phyloP scores from a whole-genome alignment of 805 yeast genomes.

The Metschnikowia lachancei region DNA sequence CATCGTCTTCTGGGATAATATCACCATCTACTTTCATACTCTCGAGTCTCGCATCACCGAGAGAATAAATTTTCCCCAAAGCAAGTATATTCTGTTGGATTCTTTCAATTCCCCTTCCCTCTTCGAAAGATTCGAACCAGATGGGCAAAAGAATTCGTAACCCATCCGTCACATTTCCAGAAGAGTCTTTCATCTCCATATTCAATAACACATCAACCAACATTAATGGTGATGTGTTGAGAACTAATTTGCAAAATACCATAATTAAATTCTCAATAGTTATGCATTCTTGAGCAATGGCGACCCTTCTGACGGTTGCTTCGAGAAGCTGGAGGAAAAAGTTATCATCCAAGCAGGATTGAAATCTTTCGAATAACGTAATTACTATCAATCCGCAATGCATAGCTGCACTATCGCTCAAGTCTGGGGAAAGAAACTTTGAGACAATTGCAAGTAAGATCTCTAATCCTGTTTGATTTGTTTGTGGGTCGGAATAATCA shows the following conservation, averaged over 20 bases:
- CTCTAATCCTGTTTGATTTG: constrained; percentile 47
- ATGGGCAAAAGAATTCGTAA: constrained; percentile 61
- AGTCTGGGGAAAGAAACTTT: constrained; percentile 64
- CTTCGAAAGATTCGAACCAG: constrained; percentile 83
- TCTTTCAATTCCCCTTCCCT: constrained; percentile 72
- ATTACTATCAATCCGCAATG: constrained; percentile 69
- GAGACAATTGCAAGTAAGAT: constrained; percentile 62
- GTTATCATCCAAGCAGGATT: constrained; percentile 34
- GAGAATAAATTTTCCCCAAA: constrained; percentile 58
- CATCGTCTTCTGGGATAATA: constrained; percentile 56
- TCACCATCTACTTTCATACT: constrained; percentile 72
- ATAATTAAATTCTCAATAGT: constrained; percentile 74
- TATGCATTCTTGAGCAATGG: constrained; percentile 62
- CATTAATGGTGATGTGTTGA: constrained; percentile 53
- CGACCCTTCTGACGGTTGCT: constrained; percentile 68
- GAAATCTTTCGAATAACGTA: constrained; percentile 54
- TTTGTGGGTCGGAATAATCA: constrained; percentile 30
- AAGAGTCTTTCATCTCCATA: constrained; percentile 29
- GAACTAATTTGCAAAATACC: constrained; percentile 71
- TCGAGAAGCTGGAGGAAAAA: constrained; percentile 58
- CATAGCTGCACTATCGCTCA: constrained; percentile 79
- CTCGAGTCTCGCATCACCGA: constrained; percentile 54
- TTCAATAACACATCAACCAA: constrained; percentile 58
- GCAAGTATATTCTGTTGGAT: constrained; percentile 71
- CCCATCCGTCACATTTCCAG: constrained; percentile 33